Conservation (phyloP, 176 grass and related monocot species). For the Eragrostis nindensis region DNA sequence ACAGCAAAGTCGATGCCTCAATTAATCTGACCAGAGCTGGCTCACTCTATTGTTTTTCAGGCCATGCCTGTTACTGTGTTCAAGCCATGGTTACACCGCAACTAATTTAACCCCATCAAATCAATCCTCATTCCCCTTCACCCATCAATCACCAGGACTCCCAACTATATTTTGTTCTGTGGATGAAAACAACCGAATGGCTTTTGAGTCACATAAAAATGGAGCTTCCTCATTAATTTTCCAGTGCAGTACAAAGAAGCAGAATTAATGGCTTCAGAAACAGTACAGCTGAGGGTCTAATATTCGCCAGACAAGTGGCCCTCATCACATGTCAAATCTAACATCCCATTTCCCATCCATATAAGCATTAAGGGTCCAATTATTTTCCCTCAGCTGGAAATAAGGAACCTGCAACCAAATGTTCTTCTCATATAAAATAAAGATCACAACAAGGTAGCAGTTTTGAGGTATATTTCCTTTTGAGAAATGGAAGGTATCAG, state of each 20-base stretch:
- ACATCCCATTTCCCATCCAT: slow-evolving; percentile 88
- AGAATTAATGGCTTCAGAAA: slow-evolving; percentile 10
- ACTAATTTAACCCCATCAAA: no score
- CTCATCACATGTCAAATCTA: slow-evolving; percentile 70
- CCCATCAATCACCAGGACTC: not conserved
- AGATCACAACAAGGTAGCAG: slow-evolving; percentile 20
- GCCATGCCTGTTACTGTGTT: no score
- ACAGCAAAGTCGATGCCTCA: no score
- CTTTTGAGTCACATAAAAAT: slow-evolving; percentile 25
- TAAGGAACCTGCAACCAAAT: slow-evolving; percentile 78
- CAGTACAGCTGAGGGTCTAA: not conserved
- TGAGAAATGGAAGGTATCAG: not conserved
- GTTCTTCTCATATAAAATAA: slow-evolving; percentile 24
- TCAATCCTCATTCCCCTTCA: not conserved
- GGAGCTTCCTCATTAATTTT: slow-evolving; percentile 26
- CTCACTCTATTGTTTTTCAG: no score
- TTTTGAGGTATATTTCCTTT: not conserved
- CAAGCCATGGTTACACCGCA: no score
- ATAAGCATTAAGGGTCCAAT: slow-evolving; percentile 82
- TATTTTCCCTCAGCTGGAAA: slow-evolving; percentile 87
- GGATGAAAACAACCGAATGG: not conserved
- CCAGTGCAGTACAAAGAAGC: slow-evolving; percentile 14
- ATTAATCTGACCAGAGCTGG: no score
- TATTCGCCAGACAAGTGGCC: not conserved
- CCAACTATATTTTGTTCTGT: not conserved